These are phyloP conservation scores for Platanthera guangdongensis DNA, from an alignment of 106 monocot species.

Conservation along the genomic window DNA sequence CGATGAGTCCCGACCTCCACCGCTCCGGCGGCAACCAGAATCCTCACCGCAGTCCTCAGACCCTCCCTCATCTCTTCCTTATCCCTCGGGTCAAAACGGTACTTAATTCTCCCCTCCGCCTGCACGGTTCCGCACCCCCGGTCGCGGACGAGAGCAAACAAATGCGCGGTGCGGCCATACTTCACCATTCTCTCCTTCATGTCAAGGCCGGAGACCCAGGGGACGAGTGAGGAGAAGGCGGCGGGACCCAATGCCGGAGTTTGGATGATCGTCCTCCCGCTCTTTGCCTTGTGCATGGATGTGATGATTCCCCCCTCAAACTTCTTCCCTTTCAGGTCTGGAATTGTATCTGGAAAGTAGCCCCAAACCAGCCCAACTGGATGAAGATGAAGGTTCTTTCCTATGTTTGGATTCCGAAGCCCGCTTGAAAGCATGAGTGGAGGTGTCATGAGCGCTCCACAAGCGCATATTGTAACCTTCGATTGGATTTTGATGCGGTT, in stretches of 20 bases:
- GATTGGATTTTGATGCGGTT: conserved; percentile 40
- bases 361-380: conserved; percentile 69
- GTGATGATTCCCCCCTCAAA: conserved; percentile 68
- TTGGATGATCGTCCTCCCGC: conserved; percentile 32
- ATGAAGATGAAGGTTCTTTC: conserved; percentile 76
- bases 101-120: conserved; percentile 29
- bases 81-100: conserved; percentile 19
- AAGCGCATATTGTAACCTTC: conserved; percentile 49
- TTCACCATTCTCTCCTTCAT: conserved; percentile 56
- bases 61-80: conserved; percentile 34
- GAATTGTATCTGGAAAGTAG: conserved; percentile 60
- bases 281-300: conserved; percentile 39
- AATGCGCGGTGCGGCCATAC: conserved; percentile 41
- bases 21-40: conserved; percentile 64
- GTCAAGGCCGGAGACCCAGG: conserved; percentile 52
- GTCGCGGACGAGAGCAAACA: conserved; percentile 47
- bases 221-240: conserved; percentile 19
- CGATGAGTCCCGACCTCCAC: conserved; percentile 52
- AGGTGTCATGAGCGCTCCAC: conserved; percentile 70
- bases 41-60: conserved; percentile 29
- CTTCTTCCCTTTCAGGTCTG: conserved; percentile 34
- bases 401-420: conserved; percentile 63
- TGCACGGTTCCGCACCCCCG: conserved; percentile 30
- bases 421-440: conserved; percentile 53
- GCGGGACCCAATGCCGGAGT: conserved; percentile 35